phyloP scores from a whole-genome alignment of 2,329 filamentous ascomycete genomes.

The Aspergillus neotritici region DNA sequence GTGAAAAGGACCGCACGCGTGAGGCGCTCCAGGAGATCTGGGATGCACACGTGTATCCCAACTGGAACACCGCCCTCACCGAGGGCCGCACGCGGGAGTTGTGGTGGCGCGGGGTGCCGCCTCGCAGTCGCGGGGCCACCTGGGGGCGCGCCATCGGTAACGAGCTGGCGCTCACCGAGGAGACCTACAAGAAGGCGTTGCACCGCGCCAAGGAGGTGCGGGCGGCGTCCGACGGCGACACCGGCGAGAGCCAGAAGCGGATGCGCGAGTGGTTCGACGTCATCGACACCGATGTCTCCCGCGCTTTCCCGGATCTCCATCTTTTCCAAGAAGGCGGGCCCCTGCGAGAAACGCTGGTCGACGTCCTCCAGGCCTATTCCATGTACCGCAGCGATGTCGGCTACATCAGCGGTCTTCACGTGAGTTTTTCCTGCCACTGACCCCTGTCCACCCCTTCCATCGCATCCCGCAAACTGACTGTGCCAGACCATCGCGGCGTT shows the following conservation, averaged over 20 bases:
- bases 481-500: constrained; percentile 50
- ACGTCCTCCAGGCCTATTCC: constrained; percentile 58
- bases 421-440: constrained; percentile 24
- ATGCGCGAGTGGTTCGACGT: constrained; percentile 49
- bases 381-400: constrained; percentile 60
- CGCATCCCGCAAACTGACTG: constrained; percentile 2
- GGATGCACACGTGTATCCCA: constrained; percentile 56
- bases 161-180: constrained; percentile 51
- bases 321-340: constrained; percentile 53
- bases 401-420: constrained; percentile 55
- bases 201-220: constrained; percentile 49
- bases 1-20: constrained; percentile 48
- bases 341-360: constrained; percentile 50
- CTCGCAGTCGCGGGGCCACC: constrained; percentile 51
- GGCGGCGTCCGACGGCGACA: constrained; percentile 38
- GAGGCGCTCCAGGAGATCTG: constrained; percentile 55
- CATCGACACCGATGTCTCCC: constrained; percentile 50
- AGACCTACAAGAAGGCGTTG: constrained; percentile 54
- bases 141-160: constrained; percentile 59
- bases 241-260: constrained; percentile 38
- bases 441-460: not conserved
- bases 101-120: constrained; percentile 60
- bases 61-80: constrained; percentile 52
- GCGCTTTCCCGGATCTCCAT: constrained; percentile 53
- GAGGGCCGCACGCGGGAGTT: constrained; percentile 54